These are phyloP conservation scores for Lotmaria passim DNA, from an alignment of 208 protist species.

Conservation along the genomic window DNA sequence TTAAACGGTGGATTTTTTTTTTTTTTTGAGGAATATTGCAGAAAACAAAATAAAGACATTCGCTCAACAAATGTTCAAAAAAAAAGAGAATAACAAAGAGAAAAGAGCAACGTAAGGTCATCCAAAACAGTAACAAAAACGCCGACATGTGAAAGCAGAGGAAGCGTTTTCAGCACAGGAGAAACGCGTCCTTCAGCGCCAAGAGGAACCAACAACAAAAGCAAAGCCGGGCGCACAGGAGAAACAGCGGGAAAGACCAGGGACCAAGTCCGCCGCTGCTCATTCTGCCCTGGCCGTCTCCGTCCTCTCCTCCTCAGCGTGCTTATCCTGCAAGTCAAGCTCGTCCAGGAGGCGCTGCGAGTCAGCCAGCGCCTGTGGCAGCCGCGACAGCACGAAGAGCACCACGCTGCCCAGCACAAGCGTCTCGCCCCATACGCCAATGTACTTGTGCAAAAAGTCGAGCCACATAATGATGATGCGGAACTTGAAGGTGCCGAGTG, in stretches of 20 bases:
- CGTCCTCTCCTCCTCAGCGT: constrained; percentile 27
- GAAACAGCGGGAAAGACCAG: too few species aligned
- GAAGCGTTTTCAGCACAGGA: not conserved
- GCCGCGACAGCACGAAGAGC: constrained; percentile 58
- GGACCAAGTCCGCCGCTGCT: too few species aligned
- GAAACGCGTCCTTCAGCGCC: not conserved
- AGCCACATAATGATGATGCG: constrained; percentile 84
- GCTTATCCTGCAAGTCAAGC: constrained; percentile 58
- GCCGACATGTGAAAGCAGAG: not conserved
- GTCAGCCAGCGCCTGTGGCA: constrained; percentile 67
- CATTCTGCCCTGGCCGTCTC: constrained; percentile 8
- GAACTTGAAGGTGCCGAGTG: constrained; percentile 82
- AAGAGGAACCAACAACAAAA: not conserved
- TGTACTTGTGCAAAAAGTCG: constrained; percentile 70
- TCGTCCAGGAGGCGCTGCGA: constrained; percentile 69
- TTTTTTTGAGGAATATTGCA: too few species aligned
- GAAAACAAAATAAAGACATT: too few species aligned
- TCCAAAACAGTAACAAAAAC: constrained; percentile 3
- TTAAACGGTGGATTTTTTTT: too few species aligned
- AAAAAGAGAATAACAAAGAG: constrained; percentile 9
- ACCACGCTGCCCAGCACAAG: constrained; percentile 60
- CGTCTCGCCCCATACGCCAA: constrained; percentile 82
- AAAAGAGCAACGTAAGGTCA: too few species aligned
- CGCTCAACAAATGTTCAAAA: too few species aligned
- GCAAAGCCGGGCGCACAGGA: not conserved